These are phyloP conservation scores for Pythium plurisporium DNA, from an alignment of 352 stramenopile genomes.

Conservation along the genomic window DNA sequence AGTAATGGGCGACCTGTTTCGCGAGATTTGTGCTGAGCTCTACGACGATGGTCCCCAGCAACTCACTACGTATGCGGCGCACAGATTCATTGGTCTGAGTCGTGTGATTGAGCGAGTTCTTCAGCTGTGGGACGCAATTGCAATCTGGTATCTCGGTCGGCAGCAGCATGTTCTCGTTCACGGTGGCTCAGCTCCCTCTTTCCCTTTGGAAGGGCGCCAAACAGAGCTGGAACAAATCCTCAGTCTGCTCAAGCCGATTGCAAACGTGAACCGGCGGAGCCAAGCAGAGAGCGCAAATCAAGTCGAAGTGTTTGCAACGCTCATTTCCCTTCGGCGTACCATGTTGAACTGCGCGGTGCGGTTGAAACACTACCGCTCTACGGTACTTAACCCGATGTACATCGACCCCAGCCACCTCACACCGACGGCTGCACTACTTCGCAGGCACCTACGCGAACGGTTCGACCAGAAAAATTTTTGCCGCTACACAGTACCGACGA, in stretches of 20 bases:
- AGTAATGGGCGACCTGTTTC: conserved; percentile 9
- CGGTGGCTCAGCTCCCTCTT: not conserved
- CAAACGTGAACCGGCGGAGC: not conserved
- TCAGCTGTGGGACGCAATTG: not conserved
- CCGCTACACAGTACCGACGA: not conserved
- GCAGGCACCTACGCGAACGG: not conserved
- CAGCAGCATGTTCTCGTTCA: not conserved
- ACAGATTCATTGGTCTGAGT: conserved; percentile 1
- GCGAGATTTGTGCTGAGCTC: not conserved
- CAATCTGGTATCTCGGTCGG: not conserved
- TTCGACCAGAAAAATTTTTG: conserved; percentile 1
- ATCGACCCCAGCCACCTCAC: not conserved
- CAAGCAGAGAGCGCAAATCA: not conserved
- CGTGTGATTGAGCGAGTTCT: conserved; percentile 1
- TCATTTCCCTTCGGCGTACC: not conserved
- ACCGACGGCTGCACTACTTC: too few relatives aligned
- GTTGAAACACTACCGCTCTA: not conserved
- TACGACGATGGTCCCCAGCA: not conserved
- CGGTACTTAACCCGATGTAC: not conserved
- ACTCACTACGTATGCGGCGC: not conserved
- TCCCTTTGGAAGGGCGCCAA: not conserved
- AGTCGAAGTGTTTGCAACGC: conserved; percentile 4
- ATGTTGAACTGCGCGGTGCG: not conserved
- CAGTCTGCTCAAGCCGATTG: conserved; percentile 5
- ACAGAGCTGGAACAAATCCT: not conserved